phyloP scores from a whole-genome alignment of 1,284 basidiomycete species.

The Blastosporella zonata region DNA sequence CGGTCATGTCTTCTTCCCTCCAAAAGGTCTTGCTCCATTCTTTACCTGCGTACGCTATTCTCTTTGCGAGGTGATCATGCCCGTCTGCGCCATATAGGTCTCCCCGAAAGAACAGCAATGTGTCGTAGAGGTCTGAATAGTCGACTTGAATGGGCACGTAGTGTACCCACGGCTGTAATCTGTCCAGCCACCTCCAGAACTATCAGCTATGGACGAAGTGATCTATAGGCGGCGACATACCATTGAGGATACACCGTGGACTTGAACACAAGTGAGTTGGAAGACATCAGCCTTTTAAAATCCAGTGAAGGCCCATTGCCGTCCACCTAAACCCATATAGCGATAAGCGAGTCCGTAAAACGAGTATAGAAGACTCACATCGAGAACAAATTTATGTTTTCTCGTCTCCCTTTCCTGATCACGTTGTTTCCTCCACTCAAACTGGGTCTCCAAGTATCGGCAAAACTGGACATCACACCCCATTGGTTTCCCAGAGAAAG shows the following conservation, averaged over 20 bases:
- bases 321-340: too few species aligned
- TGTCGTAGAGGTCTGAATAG: conserved; percentile 53
- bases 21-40: conserved; percentile 59
- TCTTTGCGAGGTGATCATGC: conserved; percentile 52
- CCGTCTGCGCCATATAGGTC: conserved; percentile 38
- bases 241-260: conserved; percentile 70
- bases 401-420: conserved; percentile 35
- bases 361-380: conserved; percentile 40
- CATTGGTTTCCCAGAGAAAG: conserved; percentile 44
- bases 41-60: conserved; percentile 53
- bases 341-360: too few species aligned
- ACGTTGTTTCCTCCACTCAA: conserved; percentile 38
- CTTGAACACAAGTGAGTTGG: conserved; percentile 65
- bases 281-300: conserved; percentile 61
- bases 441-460: conserved; percentile 36
- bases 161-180: conserved; percentile 57
- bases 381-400: conserved; percentile 57
- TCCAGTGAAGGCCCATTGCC: conserved; percentile 69
- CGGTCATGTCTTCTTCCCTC: conserved; percentile 65
- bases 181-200: conserved; percentile 33
- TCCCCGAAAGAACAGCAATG: conserved; percentile 58
- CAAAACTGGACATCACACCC: conserved; percentile 46
- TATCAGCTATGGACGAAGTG: neutral
- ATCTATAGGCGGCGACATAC: conserved; percentile 30
- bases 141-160: conserved; percentile 59